Evolutionary conservation across 768 basidiomycete species (phyloP).

Genomic region (Suillus tomentosus): DNA sequence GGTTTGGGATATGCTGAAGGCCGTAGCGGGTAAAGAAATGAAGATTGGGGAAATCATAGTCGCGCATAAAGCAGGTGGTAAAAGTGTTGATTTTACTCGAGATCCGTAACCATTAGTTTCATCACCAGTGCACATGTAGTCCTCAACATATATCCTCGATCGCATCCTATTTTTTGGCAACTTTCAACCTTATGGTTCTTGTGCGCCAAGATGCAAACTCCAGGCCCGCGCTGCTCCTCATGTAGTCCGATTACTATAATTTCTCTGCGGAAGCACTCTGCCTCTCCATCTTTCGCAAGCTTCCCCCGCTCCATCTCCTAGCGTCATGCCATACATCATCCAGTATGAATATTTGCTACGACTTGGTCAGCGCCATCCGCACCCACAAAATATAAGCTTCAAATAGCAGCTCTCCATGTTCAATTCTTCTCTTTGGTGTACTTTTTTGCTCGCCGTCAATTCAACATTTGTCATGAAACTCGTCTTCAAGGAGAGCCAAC

Average conservation of each 20-base stretch:
- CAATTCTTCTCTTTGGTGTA: not conserved
- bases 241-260: not conserved
- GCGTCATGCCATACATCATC: not conserved
- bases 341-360: not conserved
- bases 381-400: not conserved
- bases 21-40: slow-evolving; percentile 88
- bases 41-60: slow-evolving; percentile 70
- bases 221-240: not conserved
- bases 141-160: not conserved
- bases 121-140: not conserved
- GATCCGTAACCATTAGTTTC: not conserved
- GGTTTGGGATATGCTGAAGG: slow-evolving; percentile 94
- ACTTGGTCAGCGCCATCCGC: not conserved
- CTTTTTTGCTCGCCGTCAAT: not conserved
- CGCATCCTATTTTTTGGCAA: not conserved
- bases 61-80: slow-evolving; percentile 69
- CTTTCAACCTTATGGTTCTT: not conserved
- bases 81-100: slow-evolving; percentile 66
- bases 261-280: not conserved
- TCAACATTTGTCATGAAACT: not conserved
- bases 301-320: not conserved
- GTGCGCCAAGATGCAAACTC: not conserved
- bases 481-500: not conserved
- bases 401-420: not conserved
- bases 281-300: not conserved